Evolutionary conservation across 257 asterid species (phyloP).

Genomic region (Lithospermum erythrorhizon): DNA sequence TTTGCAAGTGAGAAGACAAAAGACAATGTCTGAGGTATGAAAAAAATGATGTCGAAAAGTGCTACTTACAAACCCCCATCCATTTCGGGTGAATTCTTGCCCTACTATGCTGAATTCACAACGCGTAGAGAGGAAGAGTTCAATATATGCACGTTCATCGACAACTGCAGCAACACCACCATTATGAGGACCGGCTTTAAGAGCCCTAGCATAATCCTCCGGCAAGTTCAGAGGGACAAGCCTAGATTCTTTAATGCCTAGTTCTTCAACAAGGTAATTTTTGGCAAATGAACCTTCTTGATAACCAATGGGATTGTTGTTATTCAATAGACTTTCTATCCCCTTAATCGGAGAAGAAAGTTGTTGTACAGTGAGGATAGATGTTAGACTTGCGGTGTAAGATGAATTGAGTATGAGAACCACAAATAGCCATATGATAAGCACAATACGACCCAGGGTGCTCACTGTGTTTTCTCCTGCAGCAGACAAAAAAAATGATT

Average conservation of each 20-base stretch:
- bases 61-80: slow-evolving; percentile 16
- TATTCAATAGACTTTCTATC: slow-evolving; percentile 5
- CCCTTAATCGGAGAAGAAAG: slow-evolving; percentile 10
- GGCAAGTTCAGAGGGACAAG: slow-evolving; percentile 1
- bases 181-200: slow-evolving; percentile 5
- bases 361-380: slow-evolving; percentile 8
- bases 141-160: slow-evolving; percentile 11
- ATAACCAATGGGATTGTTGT: slow-evolving; percentile 9
- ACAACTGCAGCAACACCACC: slow-evolving; percentile 15
- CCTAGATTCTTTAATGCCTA: slow-evolving; percentile 7
- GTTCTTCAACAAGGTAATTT: slow-evolving; percentile 9
- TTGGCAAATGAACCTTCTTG: slow-evolving; percentile 14
- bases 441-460: slow-evolving; percentile 10
- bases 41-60: too few species aligned
- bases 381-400: slow-evolving; percentile 5
- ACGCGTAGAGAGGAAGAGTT: slow-evolving; percentile 3
- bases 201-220: slow-evolving; percentile 6
- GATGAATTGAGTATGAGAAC: slow-evolving; percentile 11
- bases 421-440: slow-evolving; percentile 14
- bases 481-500: neutral
- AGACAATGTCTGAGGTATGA: too few species aligned
- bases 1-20: too few species aligned
- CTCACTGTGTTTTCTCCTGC: slow-evolving; percentile 14
- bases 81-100: slow-evolving; percentile 9
- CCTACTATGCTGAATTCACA: slow-evolving; percentile 9